Base-by-base conservation (phyloP, 106 monocot genomes). In the Hemerocallis citrina region DNA sequence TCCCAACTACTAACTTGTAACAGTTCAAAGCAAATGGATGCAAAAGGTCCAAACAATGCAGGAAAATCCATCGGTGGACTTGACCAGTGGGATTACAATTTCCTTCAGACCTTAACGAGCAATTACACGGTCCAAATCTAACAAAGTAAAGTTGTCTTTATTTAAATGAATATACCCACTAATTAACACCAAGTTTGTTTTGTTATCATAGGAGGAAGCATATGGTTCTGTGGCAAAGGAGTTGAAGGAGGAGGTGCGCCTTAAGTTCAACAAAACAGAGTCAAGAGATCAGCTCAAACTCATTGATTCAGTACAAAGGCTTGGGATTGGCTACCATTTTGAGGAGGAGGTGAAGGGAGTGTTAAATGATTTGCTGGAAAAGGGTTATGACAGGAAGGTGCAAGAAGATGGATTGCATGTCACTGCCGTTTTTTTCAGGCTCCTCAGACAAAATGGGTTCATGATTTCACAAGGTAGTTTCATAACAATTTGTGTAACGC, bases 391-490 rank as follows among this genome's bases (percentile, higher is more conserved):
- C 13, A 59, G 24, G 8, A 38, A 38, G 59, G 59, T 39, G 22
- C 59, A 38, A 59, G 39, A 20, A 6, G 23, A 59, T 39, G 59
- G 59, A 8, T 10, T 59, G 12, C 59, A 38, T 24, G 59, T 9
- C 7, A 59, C 59, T 39, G 35, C 59, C 39, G 38, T 39, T 1
- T 23, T 59, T 23, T 59, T 38, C 11, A 59, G 35, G 59, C 35
- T 59, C 7, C 38, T 59, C 0, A 59, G 59, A 14, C 35, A 39
- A 4, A 35, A 59, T 59, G 59, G 59, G 0, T 59, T 59, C 5
- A 39, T 59, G 59, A 0, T 59, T 59, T 59, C 59, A 21, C 20
- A 59, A 37, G 38, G 59, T 59, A 59, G n/a, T n/a, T n/a, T n/a
- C n/a, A n/a, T n/a, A n/a, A n/a, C n/a, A n/a, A n/a, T n/a, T n/a